These are phyloP conservation scores for Circinella umbellata DNA, from an alignment of 371 early-diverging fungal species.

Conservation along the genomic window DNA sequence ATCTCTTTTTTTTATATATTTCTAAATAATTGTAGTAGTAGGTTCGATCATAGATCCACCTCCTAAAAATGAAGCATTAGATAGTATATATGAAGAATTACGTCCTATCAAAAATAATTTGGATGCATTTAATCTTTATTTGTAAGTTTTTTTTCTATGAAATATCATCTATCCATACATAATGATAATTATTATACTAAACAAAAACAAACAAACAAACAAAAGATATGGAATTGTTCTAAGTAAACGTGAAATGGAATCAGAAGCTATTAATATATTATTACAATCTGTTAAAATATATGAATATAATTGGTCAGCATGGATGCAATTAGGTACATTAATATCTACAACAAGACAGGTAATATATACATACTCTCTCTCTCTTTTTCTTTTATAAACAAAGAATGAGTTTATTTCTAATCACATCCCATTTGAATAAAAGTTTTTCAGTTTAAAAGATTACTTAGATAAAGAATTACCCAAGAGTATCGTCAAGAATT, in stretches of 20 bases:
- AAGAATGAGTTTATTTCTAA: too few species aligned
- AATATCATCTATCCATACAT: too few species aligned
- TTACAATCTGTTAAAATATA: conserved; percentile 70
- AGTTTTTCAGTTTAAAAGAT: conserved; percentile 31
- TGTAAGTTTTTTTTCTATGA: conserved; percentile 46
- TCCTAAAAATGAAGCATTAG: conserved; percentile 55
- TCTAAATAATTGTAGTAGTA: conserved; percentile 4
- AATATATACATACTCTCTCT: too few species aligned
- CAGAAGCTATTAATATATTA: conserved; percentile 62
- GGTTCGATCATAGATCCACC: conserved; percentile 50
- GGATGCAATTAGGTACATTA: conserved; percentile 75
- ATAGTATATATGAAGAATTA: conserved; percentile 54
- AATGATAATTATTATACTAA: too few species aligned
- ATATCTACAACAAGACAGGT: conserved; percentile 56
- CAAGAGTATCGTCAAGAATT: conserved; percentile 59
- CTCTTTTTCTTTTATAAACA: too few species aligned
- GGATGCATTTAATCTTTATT: conserved; percentile 73
- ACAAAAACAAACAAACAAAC: too few species aligned
- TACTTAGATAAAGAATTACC: conserved; percentile 32
- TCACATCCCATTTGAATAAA: too few species aligned
- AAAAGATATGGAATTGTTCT: conserved; percentile 58
- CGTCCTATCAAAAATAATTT: conserved; percentile 39
- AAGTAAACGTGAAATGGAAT: conserved; percentile 46
- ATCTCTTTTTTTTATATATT: neutral
- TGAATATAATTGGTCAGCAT: conserved; percentile 92